Base-by-base conservation (phyloP, 495 filamentous ascomycete genomes). In the Cercophora samala region DNA sequence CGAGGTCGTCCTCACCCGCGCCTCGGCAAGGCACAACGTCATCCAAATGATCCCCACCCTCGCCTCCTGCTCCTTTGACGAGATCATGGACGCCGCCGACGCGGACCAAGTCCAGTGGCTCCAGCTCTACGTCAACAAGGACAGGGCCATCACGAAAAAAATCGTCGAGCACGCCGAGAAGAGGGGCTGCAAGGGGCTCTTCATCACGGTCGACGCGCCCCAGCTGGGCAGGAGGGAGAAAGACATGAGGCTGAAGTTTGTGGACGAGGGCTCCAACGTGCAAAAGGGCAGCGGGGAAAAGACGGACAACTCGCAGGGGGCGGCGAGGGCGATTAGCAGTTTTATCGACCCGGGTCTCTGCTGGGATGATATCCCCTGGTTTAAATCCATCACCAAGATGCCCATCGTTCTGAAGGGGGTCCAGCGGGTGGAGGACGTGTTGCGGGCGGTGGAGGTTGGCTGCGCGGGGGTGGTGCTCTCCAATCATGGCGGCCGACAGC, bases 121-220 rank as follows among this genome's bases (percentile, higher is more conserved):
- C 60, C 95, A 99, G 78, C 85, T 99, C 0, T 99, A 99, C 81
- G 95, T 99, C 64, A 99, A 99, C 85, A 94, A 97, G 76, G 89
- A 99, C 82, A 89, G 96, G 61, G 86, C 83, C 55, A 93, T 98
- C 75, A 99, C 95, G 24, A 85, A 92, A 79, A 84, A 87, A 66
- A 98, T 99, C 72, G 89, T 99, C 23, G 74, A 91, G 77, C 92
- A 97, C 77, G 96, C 96, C 70, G 96, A 98, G 78, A 83, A 82
- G 72, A 89, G 94, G 64, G 96, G 95, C 26, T 97, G 94, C 83
- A 97, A 94, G 80, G 95, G 90, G 6, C 85, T 99, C 8, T 98
- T 98, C 83, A 97, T 99, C 80, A 99, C 95, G 5, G 95, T 99
- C 55, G 95, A 99, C 73, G 95, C 95, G 46, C 96, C 95, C 3